Evolutionary conservation across 257 asterid species (phyloP).

Genomic region (Agastache rugosa): DNA sequence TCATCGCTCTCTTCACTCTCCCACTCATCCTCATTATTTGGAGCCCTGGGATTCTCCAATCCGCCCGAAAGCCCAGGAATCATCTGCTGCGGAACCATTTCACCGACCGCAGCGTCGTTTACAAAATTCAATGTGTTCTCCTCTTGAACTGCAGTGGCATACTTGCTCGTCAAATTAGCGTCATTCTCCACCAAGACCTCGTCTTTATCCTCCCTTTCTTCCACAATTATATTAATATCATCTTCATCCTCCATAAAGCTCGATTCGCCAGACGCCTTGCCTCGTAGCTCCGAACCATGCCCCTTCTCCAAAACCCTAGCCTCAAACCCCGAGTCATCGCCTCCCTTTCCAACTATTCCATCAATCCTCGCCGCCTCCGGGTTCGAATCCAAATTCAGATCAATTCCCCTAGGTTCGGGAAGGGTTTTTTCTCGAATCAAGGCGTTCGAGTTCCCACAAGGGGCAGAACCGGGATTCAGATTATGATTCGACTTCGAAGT

Average conservation of each 20-base stretch:
- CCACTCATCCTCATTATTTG: constrained; percentile 49
- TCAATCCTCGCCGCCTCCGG: constrained; percentile 29
- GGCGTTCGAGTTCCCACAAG: constrained; percentile 41
- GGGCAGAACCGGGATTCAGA: constrained; percentile 36
- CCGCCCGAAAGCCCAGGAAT: constrained; percentile 75
- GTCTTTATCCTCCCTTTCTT: constrained; percentile 63
- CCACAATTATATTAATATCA: constrained; percentile 61
- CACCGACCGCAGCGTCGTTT: constrained; percentile 25
- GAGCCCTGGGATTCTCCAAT: constrained; percentile 37
- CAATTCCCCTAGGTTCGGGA: constrained; percentile 36
- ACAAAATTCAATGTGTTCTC: constrained; percentile 26
- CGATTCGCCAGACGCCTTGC: constrained; percentile 46
- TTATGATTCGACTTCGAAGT: constrained; percentile 31
- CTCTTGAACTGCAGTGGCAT: constrained; percentile 30
- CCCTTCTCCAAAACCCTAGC: constrained; percentile 68
- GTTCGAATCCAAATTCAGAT: constrained; percentile 47
- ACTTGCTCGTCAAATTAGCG: constrained; percentile 30
- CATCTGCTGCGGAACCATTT: constrained; percentile 36
- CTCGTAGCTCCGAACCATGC: constrained; percentile 42
- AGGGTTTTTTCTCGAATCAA: constrained; percentile 46
- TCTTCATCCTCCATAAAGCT: constrained; percentile 63
- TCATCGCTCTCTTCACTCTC: constrained; percentile 42
- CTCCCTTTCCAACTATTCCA: constrained; percentile 30
- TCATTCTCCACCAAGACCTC: constrained; percentile 55
- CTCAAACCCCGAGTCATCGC: constrained; percentile 33